A percentile compares a stretch with the other conserved stretches of the same genome.
Conservation (phyloP, 768 basidiomycete genomes). For the Lentinus tigrinus region DNA sequence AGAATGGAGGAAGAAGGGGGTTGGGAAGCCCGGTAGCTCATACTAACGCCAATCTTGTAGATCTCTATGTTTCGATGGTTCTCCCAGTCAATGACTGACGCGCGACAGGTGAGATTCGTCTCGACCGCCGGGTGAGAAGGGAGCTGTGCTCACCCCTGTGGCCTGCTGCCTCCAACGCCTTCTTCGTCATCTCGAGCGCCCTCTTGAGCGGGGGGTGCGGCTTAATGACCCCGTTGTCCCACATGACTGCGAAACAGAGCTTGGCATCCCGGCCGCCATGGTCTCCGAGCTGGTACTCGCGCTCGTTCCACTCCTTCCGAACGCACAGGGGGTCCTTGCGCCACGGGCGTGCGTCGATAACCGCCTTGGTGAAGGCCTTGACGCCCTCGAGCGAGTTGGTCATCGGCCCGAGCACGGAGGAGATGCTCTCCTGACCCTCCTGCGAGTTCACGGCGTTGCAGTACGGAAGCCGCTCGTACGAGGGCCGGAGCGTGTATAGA, state of each 20-base stretch:
- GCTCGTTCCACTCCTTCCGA: constrained; percentile 46
- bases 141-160: constrained; percentile 51
- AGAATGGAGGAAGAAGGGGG: neutral
- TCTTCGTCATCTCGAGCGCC: constrained; percentile 54
- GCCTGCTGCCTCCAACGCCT: constrained; percentile 58
- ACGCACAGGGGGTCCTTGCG: constrained; percentile 50
- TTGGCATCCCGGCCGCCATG: constrained; percentile 41
- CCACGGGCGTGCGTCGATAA: constrained; percentile 59
- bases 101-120: neutral
- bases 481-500: constrained; percentile 69
- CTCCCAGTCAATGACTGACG: constrained; percentile 68
- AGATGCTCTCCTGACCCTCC: constrained; percentile 70
- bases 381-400: constrained; percentile 57
- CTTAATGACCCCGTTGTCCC: constrained; percentile 57
- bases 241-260: constrained; percentile 59
- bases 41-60: constrained; percentile 26
- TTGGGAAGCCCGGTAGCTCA: neutral
- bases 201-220: constrained; percentile 69
- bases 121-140: neutral
- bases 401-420: constrained; percentile 76
- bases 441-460: constrained; percentile 60
- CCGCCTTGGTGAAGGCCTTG: constrained; percentile 62
- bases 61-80: constrained; percentile 54
- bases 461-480: constrained; percentile 70
- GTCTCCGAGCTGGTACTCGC: constrained; percentile 44